Percentiles rank a stretch among this genome's conserved stretches.
These are phyloP conservation scores for Coniophora puteana DNA, from an alignment of 1,284 basidiomycete genomes.

Conservation along the genomic window DNA sequence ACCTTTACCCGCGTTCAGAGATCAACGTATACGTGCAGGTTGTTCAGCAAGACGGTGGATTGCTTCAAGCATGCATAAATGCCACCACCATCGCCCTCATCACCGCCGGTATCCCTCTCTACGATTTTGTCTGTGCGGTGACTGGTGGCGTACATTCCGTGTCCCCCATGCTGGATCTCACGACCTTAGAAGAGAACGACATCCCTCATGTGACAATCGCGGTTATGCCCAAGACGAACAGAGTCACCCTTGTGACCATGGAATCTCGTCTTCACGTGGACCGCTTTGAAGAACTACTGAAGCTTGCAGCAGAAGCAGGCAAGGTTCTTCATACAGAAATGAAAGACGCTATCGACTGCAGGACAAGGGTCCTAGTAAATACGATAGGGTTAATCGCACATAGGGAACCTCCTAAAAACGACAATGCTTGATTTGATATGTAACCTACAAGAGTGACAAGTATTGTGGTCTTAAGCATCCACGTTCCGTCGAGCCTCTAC, in stretches of 20 bases:
- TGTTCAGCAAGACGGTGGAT: constrained; percentile 88
- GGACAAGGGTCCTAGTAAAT: constrained; percentile 61
- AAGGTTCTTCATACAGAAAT: constrained; percentile 83
- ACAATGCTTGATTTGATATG: constrained; percentile 14
- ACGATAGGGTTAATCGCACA: constrained; percentile 36
- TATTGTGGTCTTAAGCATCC: too few species aligned
- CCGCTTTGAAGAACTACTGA: constrained; percentile 87
- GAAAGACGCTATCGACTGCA: constrained; percentile 65
- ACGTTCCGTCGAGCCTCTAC: constrained; percentile 16
- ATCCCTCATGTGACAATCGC: constrained; percentile 88
- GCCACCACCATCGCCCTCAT: constrained; percentile 90
- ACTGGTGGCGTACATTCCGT: constrained; percentile 78
- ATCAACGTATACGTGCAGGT: constrained; percentile 95
- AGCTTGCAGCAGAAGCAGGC: constrained; percentile 75
- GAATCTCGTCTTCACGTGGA: constrained; percentile 95
- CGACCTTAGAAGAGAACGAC: constrained; percentile 86
- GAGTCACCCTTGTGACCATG: constrained; percentile 87
- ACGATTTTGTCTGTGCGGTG: constrained; percentile 88
- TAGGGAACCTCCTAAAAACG: constrained; percentile 21
- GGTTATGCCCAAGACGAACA: constrained; percentile 78
- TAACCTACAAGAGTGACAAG: constrained; percentile 19
- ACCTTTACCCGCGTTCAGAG: constrained; percentile 89
- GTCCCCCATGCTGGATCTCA: constrained; percentile 83
- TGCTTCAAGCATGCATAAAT: constrained; percentile 94
- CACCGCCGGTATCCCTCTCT: constrained; percentile 86